Evolutionary conservation across 2,329 filamentous ascomycete species (phyloP).

Genomic region (Botrytis fabae): DNA sequence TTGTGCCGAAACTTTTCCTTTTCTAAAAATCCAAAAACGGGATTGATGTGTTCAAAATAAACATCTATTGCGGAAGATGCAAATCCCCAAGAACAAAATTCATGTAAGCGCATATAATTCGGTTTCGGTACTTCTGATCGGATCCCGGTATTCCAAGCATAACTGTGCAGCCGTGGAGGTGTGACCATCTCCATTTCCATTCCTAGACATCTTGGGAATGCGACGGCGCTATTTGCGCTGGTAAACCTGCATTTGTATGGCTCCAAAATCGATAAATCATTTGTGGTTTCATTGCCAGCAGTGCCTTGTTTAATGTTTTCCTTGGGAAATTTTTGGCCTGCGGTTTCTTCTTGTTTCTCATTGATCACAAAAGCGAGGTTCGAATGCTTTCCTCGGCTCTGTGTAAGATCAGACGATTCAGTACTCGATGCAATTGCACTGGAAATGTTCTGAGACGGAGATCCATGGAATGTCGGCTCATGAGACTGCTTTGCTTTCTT

Average conservation of each 20-base stretch:
- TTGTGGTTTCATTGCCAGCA: neutral
- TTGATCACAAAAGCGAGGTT: neutral
- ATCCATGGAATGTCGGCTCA: neutral
- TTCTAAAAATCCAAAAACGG: slow-evolving; percentile 41
- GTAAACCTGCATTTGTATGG: slow-evolving; percentile 28
- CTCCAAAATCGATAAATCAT: slow-evolving; percentile 22
- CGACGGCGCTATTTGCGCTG: slow-evolving; percentile 40
- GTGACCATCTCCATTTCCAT: slow-evolving; percentile 39
- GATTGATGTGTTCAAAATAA: slow-evolving; percentile 39
- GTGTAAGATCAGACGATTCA: neutral
- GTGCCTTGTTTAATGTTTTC: slow-evolving; percentile 21
- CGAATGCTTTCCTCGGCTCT: neutral
- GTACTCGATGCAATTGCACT: neutral
- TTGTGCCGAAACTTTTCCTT: slow-evolving; percentile 32
- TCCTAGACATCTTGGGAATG: slow-evolving; percentile 41
- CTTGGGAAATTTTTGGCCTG: neutral
- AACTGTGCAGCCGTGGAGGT: slow-evolving; percentile 43
- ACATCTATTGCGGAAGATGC: slow-evolving; percentile 37
- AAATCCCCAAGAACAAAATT: slow-evolving; percentile 20
- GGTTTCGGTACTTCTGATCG: slow-evolving; percentile 32
- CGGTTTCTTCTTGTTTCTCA: neutral
- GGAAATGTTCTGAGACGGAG: neutral
- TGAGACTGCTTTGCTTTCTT: slow-evolving; percentile 12
- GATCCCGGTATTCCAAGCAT: slow-evolving; percentile 42
- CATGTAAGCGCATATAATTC: slow-evolving; percentile 18